Evolutionary conservation across 352 stramenopile genomes (phyloP), one percentile per base, ranked within the genome.

Genomic region (Pythium biforme): DNA sequence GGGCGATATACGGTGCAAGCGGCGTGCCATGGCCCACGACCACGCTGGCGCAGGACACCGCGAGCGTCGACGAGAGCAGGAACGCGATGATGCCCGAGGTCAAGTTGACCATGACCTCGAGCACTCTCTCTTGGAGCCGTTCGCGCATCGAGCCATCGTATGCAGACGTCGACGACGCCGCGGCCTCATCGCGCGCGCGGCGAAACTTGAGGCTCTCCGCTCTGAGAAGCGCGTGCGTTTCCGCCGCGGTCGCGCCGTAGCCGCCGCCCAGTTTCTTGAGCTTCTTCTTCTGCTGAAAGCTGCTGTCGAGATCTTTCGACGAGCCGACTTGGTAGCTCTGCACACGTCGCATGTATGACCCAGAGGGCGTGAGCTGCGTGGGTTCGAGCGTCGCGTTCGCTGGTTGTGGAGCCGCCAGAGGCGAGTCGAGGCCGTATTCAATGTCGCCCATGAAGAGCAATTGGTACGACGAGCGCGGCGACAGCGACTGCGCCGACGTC

Each of bases 1-100:
- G 78, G 4, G 85, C 82, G 48, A 92, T 83, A 55, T 88, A 80
- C 1, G 69, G 66, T 12, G 76, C 53, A 5, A 94, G 64, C 19
- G 80, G 81, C 31, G 79, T 86, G 10, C 66, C 78, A 37, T 90
- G 81, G 6, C 85, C 85, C 10, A 94, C 85, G 2, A 92, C 46
- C 19, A 94, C 85, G 66, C 82, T 92, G 23, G 82, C 85, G 61
- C 81, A 91, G 5, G 85, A 94, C 7, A 94, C 85, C 0, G 85
- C 84, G 3, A 94, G 65, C 25, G 85, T 94, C 0, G 85, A 92
- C 10, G 82, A 89, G 14, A 94, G 68, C 51, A 94, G 27, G 48
- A 92, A 94, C 0, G 82, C 85, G 45, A 94, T 90, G 6, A 91
- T 68, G 8, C 85, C 85, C 12, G 82, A 90, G 14, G 84, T 90